A percentile compares a stretch with the other conserved stretches of the same genome.
Evolutionary conservation across 2,329 filamentous ascomycete genomes (phyloP).

Genomic region (Cercospora canescens): DNA sequence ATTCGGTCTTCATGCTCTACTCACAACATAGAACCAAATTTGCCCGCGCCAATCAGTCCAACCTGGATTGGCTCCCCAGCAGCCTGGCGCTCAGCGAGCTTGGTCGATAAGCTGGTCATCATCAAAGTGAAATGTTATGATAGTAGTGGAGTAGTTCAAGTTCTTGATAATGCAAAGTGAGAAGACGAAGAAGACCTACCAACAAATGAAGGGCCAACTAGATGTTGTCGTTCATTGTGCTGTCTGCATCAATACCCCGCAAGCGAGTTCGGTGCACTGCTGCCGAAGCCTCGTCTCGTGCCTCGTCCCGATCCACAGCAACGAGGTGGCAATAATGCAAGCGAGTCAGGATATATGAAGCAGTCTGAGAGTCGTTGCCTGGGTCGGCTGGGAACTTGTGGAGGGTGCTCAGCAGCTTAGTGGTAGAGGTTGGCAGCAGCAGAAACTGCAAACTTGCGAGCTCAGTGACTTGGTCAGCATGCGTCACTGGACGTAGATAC

Average conservation of each 20-base stretch:
- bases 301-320: neutral
- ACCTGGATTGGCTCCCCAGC: slow-evolving; percentile 43
- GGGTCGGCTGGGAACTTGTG: too few relatives aligned
- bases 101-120: slow-evolving; percentile 45
- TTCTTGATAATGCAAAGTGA: neutral
- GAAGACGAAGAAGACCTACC: neutral
- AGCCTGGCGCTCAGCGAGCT: slow-evolving; percentile 43
- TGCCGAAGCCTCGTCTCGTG: slow-evolving; percentile 7
- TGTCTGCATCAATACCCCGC: slow-evolving; percentile 13
- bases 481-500: too few relatives aligned
- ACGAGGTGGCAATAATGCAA: neutral
- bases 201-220: neutral
- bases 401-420: too few relatives aligned
- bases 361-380: neutral
- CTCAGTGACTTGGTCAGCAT: too few relatives aligned
- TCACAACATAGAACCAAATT: slow-evolving; percentile 50
- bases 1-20: slow-evolving; percentile 7
- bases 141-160: neutral
- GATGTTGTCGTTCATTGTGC: neutral
- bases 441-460: too few relatives aligned
- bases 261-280: slow-evolving; percentile 13
- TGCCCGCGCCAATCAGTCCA: slow-evolving; percentile 49
- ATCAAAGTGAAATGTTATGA: neutral
- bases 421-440: too few relatives aligned
- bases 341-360: neutral